A percentile compares a stretch with the other conserved stretches of the same genome.
Evolutionary conservation across 176 grass and related monocot genomes (phyloP).

Genomic region (Musa troglodytarum): DNA sequence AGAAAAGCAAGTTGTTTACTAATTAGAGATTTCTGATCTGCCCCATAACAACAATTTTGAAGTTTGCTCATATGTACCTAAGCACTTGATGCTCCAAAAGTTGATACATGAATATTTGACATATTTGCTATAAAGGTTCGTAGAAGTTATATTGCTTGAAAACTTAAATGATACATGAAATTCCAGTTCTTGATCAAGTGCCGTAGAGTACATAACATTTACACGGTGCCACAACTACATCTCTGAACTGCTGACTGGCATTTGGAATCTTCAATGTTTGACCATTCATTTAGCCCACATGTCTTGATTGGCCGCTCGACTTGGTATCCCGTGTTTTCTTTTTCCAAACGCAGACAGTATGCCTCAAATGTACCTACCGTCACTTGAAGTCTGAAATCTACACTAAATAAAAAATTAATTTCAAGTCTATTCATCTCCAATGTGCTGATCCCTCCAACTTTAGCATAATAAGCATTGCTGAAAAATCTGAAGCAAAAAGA

Average conservation of each 20-base stretch:
- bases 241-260: slow-evolving; percentile 23
- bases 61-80: too few species aligned
- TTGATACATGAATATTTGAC: not conserved
- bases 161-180: not conserved
- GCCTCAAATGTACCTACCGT: slow-evolving; percentile 47
- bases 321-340: slow-evolving; percentile 30
- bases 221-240: slow-evolving; percentile 38
- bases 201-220: not conserved
- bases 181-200: not conserved
- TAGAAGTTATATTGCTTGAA: not conserved
- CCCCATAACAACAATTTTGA: too few species aligned
- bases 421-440: slow-evolving; percentile 74
- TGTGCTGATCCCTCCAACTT: slow-evolving; percentile 80
- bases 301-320: slow-evolving; percentile 56
- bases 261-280: slow-evolving; percentile 43
- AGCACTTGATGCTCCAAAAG: not conserved
- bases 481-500: slow-evolving; percentile 49
- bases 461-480: slow-evolving; percentile 85
- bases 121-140: not conserved
- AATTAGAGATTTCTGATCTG: too few species aligned
- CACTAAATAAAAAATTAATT: slow-evolving; percentile 67
- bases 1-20: too few species aligned
- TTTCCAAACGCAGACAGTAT: slow-evolving; percentile 74
- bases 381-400: slow-evolving; percentile 86
- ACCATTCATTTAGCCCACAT: slow-evolving; percentile 14